Evolutionary conservation across 352 stramenopile species (phyloP), one percentile per base, ranked within the genome.

Genomic region (Globisporangium cederbergense): DNA sequence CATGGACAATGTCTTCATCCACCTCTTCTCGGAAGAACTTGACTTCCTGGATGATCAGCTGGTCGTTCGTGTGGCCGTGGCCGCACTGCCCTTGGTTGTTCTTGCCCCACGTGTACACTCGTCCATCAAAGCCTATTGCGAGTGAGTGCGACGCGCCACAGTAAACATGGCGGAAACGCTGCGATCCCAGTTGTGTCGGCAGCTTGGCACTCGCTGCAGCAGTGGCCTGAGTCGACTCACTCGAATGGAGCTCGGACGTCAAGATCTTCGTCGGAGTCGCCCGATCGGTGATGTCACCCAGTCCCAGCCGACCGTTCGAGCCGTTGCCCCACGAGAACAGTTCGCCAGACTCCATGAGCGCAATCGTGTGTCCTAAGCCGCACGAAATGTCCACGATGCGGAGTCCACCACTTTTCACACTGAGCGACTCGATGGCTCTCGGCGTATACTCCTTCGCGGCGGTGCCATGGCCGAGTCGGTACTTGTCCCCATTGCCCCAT

Each of bases 51-150:
- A 86, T 71, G 0, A 50, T 78, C 57, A 79, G 75, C 40, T 91
- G 79, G 55, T 95, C 86, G 43, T 90, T 90, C 0, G 80, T 89
- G 54, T 92, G 81, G 0, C 83, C 86, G 65, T 90, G 84, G 0
- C 87, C 87, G 28, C 83, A 94, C 62, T 96, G 87, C 0, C 87
- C 87, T 56, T 96, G 87, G 38, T 94, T 94, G 51, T 96, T 96
- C 58, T 94, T 93, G 10, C 87, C 87, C 87, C 87, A 96, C 3
- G 74, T 55, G 56, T 83, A 93, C 1, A 65, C 70, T 30, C 62
- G 73, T 16, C 87, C 87, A 46, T 90, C 73, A 9, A 57, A 72
- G 8, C 78, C 81, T 20, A 94, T 56, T 0, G 76, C 84, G n/a
- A 94, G 57, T 0, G 82, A 93, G 66, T 96, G 87, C 2, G 83